Base-by-base conservation (phyloP, 306 rosid genomes). In the Gastrolobium bilobum region DNA sequence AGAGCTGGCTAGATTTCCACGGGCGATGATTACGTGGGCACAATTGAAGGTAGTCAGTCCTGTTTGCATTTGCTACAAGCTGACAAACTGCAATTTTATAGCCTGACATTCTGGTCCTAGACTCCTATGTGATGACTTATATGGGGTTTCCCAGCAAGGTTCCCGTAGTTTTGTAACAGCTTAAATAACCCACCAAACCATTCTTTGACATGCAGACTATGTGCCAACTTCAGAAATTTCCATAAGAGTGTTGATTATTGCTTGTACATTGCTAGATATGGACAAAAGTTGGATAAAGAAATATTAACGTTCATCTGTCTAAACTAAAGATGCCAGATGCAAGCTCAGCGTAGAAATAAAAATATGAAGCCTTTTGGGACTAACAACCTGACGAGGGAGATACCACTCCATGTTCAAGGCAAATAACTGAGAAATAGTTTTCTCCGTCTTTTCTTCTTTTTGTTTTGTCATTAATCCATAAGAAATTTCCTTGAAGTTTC, bases 401-500 rank as follows among this genome's bases (percentile, higher is more conserved):
- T 62, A 30, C 57, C n/a, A 26, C 73, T 65, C 30, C 83, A 66
- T 59, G 61, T 65, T 83, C 60, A 72, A 35, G 34, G 29, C 43
- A 57, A 47, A 72, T 83, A 65, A 51, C 78, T 72, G 39, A 78
- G 47, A 73, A n/a, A 64, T 58, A 57, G 26, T 50, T 83, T 73
- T 65, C 20, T 71, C n/a, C 68, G 34, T 3, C 33, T 7, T 5
- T 64, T 82, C 39, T 64, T 30, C 29, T 31, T 42, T 35, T 77
- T 59, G 6, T 42, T 57, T 58, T 31, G 8, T 51, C 48, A 72
- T 48, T 15, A 26, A 61, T 20, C 3, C 20, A n/a, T 26, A 15
- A 73, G 87, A 83, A 83, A 40, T 73, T 67, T 79, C 86, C 73
- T 39, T 73, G 68, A 83, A 57, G 71, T 78, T 78, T 83, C 86